These are phyloP conservation scores for Aspergillus calidoustus DNA, from an alignment of 2,329 filamentous ascomycete genomes.

Conservation along the genomic window DNA sequence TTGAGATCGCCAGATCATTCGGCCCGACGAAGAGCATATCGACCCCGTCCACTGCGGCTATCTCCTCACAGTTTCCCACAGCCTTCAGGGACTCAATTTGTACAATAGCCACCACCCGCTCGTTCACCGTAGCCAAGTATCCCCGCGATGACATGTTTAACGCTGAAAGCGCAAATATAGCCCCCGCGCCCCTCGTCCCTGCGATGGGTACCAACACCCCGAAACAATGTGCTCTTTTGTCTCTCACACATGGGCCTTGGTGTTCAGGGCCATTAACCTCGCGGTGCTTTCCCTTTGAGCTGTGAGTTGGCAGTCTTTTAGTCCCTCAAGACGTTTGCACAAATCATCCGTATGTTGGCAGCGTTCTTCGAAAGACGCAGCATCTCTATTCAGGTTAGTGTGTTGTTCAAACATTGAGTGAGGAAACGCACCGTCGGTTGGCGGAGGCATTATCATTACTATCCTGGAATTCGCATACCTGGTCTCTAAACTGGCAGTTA, in stretches of 20 bases:
- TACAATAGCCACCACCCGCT: neutral
- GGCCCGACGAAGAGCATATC: neutral
- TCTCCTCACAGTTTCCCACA: neutral
- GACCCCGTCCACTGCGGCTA: neutral
- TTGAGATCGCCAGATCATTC: neutral
- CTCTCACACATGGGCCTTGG: constrained; percentile 39
- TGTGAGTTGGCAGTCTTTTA: neutral
- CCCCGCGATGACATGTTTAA: neutral
- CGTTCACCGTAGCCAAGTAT: neutral
- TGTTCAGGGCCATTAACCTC: neutral
- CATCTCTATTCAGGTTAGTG: neutral
- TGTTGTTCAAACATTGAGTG: no score
- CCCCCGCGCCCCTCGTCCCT: constrained; percentile 32
- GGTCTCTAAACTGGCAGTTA: constrained; percentile 5
- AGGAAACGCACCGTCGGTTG: neutral
- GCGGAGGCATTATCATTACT: constrained; percentile 2
- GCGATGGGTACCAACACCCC: constrained; percentile 31
- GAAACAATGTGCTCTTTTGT: constrained; percentile 21
- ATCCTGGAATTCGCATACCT: constrained; percentile 1
- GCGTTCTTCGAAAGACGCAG: no score
- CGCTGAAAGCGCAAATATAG: neutral
- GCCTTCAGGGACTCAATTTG: neutral
- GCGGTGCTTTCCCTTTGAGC: no score
- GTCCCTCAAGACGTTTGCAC: neutral
- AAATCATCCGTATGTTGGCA: no score